Conservation (phyloP, 2,329 filamentous ascomycete genomes). For the Macroventuria anomochaeta region DNA sequence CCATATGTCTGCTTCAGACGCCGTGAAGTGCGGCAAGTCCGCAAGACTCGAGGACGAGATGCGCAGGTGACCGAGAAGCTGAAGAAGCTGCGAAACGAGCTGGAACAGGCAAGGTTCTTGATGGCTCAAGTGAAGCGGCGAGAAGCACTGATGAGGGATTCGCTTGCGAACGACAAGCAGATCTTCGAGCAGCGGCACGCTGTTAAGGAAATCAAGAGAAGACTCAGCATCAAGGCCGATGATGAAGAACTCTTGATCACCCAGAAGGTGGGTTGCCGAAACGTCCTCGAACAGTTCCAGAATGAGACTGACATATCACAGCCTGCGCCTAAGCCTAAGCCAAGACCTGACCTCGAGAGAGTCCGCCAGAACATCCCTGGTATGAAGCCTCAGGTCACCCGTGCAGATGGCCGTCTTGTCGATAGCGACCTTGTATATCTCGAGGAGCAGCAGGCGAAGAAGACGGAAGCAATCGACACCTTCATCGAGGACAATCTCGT, state of each 20-base stretch:
- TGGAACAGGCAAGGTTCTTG: constrained; percentile 86
- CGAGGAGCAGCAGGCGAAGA: constrained; percentile 78
- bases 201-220: constrained; percentile 87
- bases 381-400: constrained; percentile 55
- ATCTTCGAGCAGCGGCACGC: constrained; percentile 83
- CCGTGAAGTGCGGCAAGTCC: constrained; percentile 89
- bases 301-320: constrained; percentile 31
- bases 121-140: constrained; percentile 79
- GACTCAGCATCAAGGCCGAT: constrained; percentile 86
- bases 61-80: constrained; percentile 94
- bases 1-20: constrained; percentile 98
- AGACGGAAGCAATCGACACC: constrained; percentile 77
- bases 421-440: constrained; percentile 82
- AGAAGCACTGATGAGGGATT: constrained; percentile 78
- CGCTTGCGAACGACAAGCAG: constrained; percentile 74
- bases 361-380: constrained; percentile 72
- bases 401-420: constrained; percentile 70
- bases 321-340: constrained; percentile 55
- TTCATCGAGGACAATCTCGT: constrained; percentile 87
- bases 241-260: constrained; percentile 87
- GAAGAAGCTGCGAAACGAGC: constrained; percentile 85
- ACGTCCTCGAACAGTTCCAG: constrained; percentile 14
- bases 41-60: constrained; percentile 93
- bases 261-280: constrained; percentile 73
- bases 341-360: constrained; percentile 64